Evolutionary conservation across 306 rosid genomes (phyloP), one percentile per base, ranked within the genome.

Genomic region (Sindora glabra): DNA sequence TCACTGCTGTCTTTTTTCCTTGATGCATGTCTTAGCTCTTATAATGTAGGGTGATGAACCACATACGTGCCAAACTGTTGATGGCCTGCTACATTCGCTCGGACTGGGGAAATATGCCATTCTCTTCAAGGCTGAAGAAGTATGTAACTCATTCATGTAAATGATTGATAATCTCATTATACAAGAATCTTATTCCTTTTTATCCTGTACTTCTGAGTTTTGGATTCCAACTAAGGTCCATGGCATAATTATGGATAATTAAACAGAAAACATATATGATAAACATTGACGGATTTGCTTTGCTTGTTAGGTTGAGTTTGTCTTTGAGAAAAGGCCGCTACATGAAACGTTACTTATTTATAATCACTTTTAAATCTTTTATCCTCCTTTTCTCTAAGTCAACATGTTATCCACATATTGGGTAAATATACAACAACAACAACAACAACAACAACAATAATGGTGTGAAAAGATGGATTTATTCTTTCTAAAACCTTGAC

Each of bases 51-150:
- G 68, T 39, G 85, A 75, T 15, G 95, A 82, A 73, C 90, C 68
- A 19, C 82, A 78, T 77, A 70, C 82, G 15, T 82, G 49, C 33
- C 83, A 84, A 83, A 86, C 86, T 62, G 85, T 92, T 38, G 96
- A 92, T 73, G 80, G 90, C 56, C 70, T 92, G 74, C 73, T 92
- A 64, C 89, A 84, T 42, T 64, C 78, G 4, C 70, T 92, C 48
- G 99, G 96, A 56, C 73, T 92, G 68, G 85, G 81, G 77, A 92
- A 92, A 80, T 92, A 89, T 78, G 83, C 69, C 53, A 75, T 92
- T 62, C 69, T 80, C 48, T 92, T 92, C 68, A 92, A 92, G 73
- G 99, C 89, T 17, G 99, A 92, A 82, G 99, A 92, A 71, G 99
- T 92, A 86, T 56, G 95, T 78, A 30, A 26, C 59, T 72, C 50